phyloP scores from a whole-genome alignment of 768 basidiomycete genomes.

The Strobilomyces dryophilus region DNA sequence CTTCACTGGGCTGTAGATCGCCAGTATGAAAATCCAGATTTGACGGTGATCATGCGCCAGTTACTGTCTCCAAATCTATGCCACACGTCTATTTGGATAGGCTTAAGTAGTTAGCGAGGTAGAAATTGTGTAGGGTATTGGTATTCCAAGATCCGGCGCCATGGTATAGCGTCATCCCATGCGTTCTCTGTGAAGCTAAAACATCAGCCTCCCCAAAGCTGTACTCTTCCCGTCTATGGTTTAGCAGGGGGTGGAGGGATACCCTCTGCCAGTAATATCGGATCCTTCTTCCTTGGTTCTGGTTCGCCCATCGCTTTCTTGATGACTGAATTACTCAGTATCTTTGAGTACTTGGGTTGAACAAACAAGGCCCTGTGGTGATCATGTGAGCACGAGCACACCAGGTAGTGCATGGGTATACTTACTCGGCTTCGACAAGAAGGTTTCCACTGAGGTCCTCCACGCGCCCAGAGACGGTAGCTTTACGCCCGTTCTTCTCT shows the following conservation, averaged over 20 bases:
- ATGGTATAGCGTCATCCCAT: neutral
- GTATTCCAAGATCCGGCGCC: no score
- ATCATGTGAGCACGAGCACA: neutral
- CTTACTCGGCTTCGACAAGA: conserved; percentile 79
- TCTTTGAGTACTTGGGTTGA: conserved; percentile 82
- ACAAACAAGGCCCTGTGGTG: conserved; percentile 69
- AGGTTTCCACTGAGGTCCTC: conserved; percentile 80
- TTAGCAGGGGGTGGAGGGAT: conserved; percentile 24
- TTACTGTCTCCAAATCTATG: neutral
- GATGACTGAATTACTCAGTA: conserved; percentile 59
- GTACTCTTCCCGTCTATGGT: conserved; percentile 14
- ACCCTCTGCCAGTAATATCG: conserved; percentile 27
- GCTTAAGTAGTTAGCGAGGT: no score
- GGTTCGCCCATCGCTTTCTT: conserved; percentile 66
- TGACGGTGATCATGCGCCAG: neutral
- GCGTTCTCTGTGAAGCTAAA: neutral
- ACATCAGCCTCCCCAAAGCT: neutral
- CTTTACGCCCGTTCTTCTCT: conserved; percentile 76
- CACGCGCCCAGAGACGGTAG: conserved; percentile 61
- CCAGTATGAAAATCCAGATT: neutral
- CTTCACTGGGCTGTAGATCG: neutral
- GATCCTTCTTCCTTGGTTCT: conserved; percentile 19
- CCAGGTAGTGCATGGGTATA: conserved; percentile 6
- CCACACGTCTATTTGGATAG: no score
- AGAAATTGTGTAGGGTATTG: no score